Evolutionary conservation across 208 protist species (phyloP), one percentile per base, ranked within the genome.

Genomic region (Wallacemonas sp.): DNA sequence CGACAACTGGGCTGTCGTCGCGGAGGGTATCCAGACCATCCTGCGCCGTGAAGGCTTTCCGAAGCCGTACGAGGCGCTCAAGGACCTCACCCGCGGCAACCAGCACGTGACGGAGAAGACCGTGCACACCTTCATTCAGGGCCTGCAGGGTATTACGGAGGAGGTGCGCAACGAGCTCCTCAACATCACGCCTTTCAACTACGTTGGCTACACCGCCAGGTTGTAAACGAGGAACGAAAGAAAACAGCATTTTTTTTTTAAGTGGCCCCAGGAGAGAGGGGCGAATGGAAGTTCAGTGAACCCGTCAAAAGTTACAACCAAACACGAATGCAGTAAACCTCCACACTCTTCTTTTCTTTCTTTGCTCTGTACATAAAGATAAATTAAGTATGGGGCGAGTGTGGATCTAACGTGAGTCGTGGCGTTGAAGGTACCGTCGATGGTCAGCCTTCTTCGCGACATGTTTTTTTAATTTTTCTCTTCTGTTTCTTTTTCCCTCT

Each of bases 1-100:
- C 21, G 23, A 61, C 27, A 97, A 98, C 78, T 99, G 96, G 96
- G 93, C 92, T 14, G 96, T 99, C 2, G 87, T 98, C 5, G 76
- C 92, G 32, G 96, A 99, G 73, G 96, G 94, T 5, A 97, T 99
- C 57, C 97, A 99, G 73, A 99, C 96, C 0, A 74, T 99, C 17
- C 88, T 99, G 65, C 87, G 97, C 34, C 85, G 93, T 21, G 92
- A 97, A 72, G 86, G 86, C 34, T 97, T 93, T 74, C 85, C 83
- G 33, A 89, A 93, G 73, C 94, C 94, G 32, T 98, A 98, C 68
- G 94, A 98, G 68, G 92, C 93, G 3, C 82, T 98, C 14, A 98
- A 97, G 69, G 85, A 97, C 41, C 71, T 98, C 27, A 98, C 96
- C 2, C 90, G 93, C 21, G 92, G 83, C 11, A 92, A 94, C 60